phyloP scores from a whole-genome alignment of 2,329 filamentous ascomycete species.

The Penicillium sp. region DNA sequence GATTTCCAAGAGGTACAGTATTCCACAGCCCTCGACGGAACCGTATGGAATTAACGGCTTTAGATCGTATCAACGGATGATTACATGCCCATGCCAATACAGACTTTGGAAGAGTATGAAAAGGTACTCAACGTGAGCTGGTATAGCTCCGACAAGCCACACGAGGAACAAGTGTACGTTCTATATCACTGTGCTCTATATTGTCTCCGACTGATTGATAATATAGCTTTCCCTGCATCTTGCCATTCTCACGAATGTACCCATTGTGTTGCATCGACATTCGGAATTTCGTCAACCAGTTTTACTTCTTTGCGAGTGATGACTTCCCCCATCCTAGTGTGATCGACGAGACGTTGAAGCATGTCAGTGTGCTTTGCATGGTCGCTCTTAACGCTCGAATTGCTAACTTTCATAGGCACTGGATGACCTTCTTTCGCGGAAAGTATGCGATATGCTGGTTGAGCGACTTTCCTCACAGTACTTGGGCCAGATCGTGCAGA shows the following conservation, averaged over 20 bases:
- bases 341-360: conserved; percentile 85
- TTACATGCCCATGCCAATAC: conserved; percentile 99
- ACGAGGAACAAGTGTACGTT: conserved; percentile 67
- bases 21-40: neutral
- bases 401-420: conserved; percentile 57
- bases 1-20: conserved; percentile 78
- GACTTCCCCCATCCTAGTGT: conserved; percentile 86
- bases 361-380: conserved; percentile 47
- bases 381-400: neutral
- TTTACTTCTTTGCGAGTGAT: conserved; percentile 95
- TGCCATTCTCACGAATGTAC: conserved; percentile 99
- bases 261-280: conserved; percentile 97
- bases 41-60: conserved; percentile 8
- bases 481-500: conserved; percentile 95
- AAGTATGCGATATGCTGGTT: conserved; percentile 85
- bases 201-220: neutral
- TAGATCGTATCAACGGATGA: conserved; percentile 80
- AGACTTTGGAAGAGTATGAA: conserved; percentile 82
- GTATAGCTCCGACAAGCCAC: conserved; percentile 78
- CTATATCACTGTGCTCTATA: neutral
- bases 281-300: conserved; percentile 93
- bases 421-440: conserved; percentile 88
- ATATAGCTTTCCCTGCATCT: conserved; percentile 77
- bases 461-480: conserved; percentile 88
- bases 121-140: conserved; percentile 95